phyloP scores from a whole-genome alignment of 768 basidiomycete species.

The Leccinum rimulosum region DNA sequence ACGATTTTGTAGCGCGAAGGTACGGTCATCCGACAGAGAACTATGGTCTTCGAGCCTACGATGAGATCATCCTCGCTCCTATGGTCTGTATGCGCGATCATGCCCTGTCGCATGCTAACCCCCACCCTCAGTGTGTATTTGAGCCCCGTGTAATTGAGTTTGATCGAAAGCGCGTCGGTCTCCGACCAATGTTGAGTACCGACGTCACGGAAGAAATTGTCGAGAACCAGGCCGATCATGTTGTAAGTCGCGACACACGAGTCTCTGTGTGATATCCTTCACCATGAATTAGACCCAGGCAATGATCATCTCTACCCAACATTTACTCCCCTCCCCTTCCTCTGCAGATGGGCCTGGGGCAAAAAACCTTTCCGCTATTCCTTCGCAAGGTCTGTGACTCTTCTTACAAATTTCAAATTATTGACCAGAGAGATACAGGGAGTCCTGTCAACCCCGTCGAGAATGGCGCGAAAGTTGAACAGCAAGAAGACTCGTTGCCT shows the following conservation, averaged over 20 bases:
- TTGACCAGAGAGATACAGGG: conserved; percentile 12
- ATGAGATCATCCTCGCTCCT: conserved; percentile 92
- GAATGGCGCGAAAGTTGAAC: conserved; percentile 32
- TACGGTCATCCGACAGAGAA: conserved; percentile 79
- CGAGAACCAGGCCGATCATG: conserved; percentile 49
- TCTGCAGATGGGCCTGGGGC: conserved; percentile 25
- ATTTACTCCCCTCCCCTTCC: conserved; percentile 51
- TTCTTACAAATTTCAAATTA: background rate
- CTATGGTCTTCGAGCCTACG: conserved; percentile 87
- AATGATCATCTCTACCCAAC: conserved; percentile 88
- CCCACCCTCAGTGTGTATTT: conserved; percentile 69
- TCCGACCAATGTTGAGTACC: conserved; percentile 46
- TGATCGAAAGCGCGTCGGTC: conserved; percentile 62
- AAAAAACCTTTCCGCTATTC: conserved; percentile 20
- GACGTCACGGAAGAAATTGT: conserved; percentile 78
- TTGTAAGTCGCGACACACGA: conserved; percentile 36
- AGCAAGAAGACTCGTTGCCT: conserved; percentile 34
- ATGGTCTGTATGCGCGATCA: conserved; percentile 57
- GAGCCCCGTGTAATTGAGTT: conserved; percentile 93
- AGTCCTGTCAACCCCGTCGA: conserved; percentile 23
- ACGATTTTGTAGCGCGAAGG: conserved; percentile 83
- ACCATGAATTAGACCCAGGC: conserved; percentile 68
- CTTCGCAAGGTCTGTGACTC: conserved; percentile 24
- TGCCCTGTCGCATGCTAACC: background rate
- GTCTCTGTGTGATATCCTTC: conserved; percentile 1